phyloP scores from a whole-genome alignment of 345 rosid genomes.

The Syzygium jambos region DNA sequence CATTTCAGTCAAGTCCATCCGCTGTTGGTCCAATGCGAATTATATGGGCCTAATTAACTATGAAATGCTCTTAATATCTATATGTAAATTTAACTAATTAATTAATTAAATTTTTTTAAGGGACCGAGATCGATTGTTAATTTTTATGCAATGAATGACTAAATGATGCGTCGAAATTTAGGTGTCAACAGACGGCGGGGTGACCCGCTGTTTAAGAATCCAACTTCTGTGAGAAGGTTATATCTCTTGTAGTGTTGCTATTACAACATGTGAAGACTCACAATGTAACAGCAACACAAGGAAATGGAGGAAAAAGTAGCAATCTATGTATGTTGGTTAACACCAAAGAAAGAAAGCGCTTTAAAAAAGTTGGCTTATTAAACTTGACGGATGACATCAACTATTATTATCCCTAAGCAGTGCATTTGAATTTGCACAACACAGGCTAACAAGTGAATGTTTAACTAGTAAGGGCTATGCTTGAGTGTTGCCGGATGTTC shows the following conservation, averaged over 20 bases:
- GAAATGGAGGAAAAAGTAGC: background rate
- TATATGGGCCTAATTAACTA: too few species aligned
- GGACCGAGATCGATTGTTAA: too few species aligned
- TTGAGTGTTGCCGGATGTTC: background rate
- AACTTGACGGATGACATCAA: background rate
- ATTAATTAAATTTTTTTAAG: too few species aligned
- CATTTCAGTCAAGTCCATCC: too few species aligned
- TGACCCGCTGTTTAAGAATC: background rate
- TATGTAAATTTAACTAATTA: too few species aligned
- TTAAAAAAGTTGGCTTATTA: background rate
- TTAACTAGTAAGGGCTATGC: background rate
- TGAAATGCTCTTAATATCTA: too few species aligned
- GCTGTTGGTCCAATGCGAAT: too few species aligned
- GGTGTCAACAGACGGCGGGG: accelerated
- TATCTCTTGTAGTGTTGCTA: background rate
- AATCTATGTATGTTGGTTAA: background rate
- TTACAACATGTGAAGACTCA: background rate
- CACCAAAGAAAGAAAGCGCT: background rate
- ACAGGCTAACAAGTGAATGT: background rate
- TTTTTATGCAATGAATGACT: too few species aligned
- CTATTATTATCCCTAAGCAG: background rate
- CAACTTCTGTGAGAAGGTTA: background rate
- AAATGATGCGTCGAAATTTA: too few species aligned
- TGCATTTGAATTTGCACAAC: background rate
- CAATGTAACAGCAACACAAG: background rate